Evolutionary conservation across 208 protist genomes (phyloP).

Genomic region (Acanthamoeba triangularis): DNA sequence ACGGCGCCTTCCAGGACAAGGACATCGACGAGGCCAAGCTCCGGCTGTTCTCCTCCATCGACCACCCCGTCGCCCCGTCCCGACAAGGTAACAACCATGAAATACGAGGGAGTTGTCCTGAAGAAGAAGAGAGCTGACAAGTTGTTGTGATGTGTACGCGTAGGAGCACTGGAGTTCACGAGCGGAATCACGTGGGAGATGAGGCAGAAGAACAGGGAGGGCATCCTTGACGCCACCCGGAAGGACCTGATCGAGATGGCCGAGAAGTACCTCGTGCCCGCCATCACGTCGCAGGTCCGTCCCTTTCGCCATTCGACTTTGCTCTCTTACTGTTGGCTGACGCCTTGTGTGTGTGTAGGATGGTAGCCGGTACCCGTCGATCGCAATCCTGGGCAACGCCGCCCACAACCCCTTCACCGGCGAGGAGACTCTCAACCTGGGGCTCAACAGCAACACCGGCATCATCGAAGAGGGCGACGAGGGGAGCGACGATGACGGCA

Average conservation of each 20-base stretch:
- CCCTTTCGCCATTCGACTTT: background rate
- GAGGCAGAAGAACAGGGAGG: conserved; percentile 70
- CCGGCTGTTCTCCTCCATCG: conserved; percentile 68
- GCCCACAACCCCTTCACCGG: conserved; percentile 43
- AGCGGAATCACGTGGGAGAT: conserved; percentile 75
- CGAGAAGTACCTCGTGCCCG: conserved; percentile 59
- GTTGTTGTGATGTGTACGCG: background rate
- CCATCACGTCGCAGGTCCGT: background rate
- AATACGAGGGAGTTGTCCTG: background rate
- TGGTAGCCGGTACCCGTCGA: background rate
- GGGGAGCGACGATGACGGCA: background rate
- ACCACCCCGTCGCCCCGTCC: conserved; percentile 70
- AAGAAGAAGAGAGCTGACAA: background rate
- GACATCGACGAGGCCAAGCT: conserved; percentile 77
- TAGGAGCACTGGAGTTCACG: conserved; percentile 63
- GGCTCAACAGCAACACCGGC: background rate
- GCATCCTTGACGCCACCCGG: conserved; percentile 20
- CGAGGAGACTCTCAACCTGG: conserved; percentile 18
- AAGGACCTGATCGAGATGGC: conserved; percentile 67
- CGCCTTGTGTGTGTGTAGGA: background rate
- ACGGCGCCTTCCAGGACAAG: conserved; percentile 60
- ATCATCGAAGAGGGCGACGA: background rate
- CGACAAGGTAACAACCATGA: background rate
- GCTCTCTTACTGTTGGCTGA: background rate
- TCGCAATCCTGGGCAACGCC: conserved; percentile 38